phyloP scores from a whole-genome alignment of 2,329 filamentous ascomycete genomes.

The Talaromyces albobiverticillius region DNA sequence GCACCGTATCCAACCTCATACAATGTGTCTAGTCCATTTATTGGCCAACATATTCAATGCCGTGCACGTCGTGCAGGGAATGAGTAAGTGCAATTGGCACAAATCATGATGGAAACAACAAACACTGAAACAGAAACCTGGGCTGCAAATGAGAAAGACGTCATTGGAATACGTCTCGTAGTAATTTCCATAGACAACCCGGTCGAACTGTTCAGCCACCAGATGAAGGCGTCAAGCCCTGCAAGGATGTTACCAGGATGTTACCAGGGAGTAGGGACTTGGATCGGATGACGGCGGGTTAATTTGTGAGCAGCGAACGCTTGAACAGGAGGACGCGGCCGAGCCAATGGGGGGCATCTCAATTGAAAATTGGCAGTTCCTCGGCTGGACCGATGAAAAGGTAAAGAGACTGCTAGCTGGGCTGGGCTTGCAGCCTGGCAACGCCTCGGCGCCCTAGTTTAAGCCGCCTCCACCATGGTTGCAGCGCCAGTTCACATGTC shows the following conservation, averaged over 20 bases:
- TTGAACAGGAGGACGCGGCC: neutral
- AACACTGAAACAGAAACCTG: no score
- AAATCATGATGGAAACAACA: neutral
- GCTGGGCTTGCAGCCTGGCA: no score
- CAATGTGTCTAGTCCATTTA: neutral
- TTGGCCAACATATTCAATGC: neutral
- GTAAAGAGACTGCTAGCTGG: no score
- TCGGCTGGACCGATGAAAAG: neutral
- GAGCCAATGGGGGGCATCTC: neutral
- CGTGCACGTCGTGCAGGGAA: no score
- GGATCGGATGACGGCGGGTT: neutral
- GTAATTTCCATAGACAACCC: neutral
- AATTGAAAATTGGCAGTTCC: neutral
- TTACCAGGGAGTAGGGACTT: neutral
- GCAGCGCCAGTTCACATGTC: conserved; percentile 9
- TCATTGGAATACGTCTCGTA: neutral
- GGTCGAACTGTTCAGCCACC: neutral
- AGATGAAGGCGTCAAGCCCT: neutral
- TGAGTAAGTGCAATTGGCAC: no score
- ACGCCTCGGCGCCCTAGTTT: conserved; percentile 4
- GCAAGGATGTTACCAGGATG: neutral
- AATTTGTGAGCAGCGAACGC: neutral
- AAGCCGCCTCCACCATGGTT: conserved; percentile 11
- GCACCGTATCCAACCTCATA: neutral
- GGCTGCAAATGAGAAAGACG: neutral